phyloP scores from a whole-genome alignment of 2,329 filamentous ascomycete species.

The Fusarium xyrophilum region DNA sequence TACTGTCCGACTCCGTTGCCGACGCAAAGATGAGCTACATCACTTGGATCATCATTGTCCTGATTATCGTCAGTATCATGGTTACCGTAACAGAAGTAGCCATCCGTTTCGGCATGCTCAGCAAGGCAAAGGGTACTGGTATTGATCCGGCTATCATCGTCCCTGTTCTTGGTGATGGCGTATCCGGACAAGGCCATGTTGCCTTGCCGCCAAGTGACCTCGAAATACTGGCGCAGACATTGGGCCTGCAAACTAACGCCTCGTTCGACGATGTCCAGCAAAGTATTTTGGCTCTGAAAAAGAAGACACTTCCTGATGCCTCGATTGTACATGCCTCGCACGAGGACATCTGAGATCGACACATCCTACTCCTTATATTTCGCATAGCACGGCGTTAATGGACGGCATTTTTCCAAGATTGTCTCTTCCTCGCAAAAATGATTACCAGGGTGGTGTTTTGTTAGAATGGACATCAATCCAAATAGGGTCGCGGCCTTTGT shows the following conservation, averaged over 20 bases:
- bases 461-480: neutral
- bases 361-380: neutral
- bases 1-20: constrained; percentile 88
- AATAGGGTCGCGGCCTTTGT: neutral
- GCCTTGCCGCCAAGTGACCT: constrained; percentile 42
- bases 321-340: constrained; percentile 21
- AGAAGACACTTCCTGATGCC: constrained; percentile 9
- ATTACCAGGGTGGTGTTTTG: neutral
- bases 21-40: constrained; percentile 95
- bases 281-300: constrained; percentile 45
- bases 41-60: constrained; percentile 96
- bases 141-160: constrained; percentile 13
- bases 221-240: constrained; percentile 46
- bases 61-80: constrained; percentile 89
- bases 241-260: constrained; percentile 47
- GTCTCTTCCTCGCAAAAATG: neutral
- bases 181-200: constrained; percentile 8
- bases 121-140: constrained; percentile 33
- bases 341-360: constrained; percentile 22
- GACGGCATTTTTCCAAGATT: neutral
- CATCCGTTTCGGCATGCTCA: constrained; percentile 80
- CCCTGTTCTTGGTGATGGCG: constrained; percentile 28
- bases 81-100: constrained; percentile 91
- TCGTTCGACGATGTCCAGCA: constrained; percentile 47
- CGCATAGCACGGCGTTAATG: constrained; percentile 40